A percentile compares a stretch with the other conserved stretches of the same genome.
Evolutionary conservation across 768 basidiomycete species (phyloP).

Genomic region (Termitomyces sp.): DNA sequence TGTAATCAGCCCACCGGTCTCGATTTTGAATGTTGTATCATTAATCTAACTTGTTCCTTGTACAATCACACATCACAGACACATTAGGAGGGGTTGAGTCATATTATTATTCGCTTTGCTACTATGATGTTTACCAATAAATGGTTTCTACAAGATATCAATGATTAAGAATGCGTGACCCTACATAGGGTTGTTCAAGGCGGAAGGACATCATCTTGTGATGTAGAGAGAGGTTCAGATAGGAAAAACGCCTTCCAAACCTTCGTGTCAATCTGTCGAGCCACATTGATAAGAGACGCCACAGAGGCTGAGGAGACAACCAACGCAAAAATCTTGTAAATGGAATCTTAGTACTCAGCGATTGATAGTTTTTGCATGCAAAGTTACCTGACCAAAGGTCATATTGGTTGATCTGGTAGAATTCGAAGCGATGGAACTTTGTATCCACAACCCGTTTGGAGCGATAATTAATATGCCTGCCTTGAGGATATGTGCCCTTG

Average conservation of each 20-base stretch:
- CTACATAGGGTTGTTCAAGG: no score
- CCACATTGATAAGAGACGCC: background rate
- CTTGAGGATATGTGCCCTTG: slow-evolving; percentile 8
- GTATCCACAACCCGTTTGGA: slow-evolving; percentile 9
- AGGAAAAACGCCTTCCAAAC: background rate
- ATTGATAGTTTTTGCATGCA: background rate
- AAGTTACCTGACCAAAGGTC: slow-evolving; percentile 10
- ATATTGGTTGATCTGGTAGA: slow-evolving; percentile 1
- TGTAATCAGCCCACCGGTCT: slow-evolving; percentile 14
- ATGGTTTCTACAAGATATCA: background rate
- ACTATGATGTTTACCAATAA: background rate
- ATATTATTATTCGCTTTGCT: background rate
- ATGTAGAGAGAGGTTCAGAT: background rate
- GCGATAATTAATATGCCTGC: slow-evolving; percentile 2
- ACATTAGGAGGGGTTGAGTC: background rate
- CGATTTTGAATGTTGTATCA: background rate
- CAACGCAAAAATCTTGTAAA: background rate
- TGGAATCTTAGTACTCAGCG: background rate
- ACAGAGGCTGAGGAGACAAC: background rate
- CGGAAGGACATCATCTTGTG: background rate
- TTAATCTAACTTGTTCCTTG: background rate
- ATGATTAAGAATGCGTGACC: background rate
- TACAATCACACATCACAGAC: background rate
- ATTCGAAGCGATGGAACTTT: slow-evolving; percentile 2
- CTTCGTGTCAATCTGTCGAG: background rate